Conservation (phyloP, 495 filamentous ascomycete species). For the Astrocystis sublimbata region DNA sequence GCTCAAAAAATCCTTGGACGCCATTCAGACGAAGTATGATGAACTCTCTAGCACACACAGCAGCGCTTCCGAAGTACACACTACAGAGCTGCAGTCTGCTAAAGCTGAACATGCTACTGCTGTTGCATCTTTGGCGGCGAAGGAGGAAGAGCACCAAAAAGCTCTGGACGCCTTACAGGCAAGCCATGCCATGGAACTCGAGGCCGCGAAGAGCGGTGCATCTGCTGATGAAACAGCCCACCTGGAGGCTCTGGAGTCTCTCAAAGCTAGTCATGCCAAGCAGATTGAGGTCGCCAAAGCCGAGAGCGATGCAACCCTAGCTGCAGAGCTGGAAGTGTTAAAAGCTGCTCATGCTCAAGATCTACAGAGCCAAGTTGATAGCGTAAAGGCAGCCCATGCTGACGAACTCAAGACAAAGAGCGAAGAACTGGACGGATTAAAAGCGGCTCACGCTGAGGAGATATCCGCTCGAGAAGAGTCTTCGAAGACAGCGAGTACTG, state of each 20-base stretch:
- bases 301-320: constrained; percentile 39
- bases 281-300: constrained; percentile 44
- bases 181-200: constrained; percentile 49
- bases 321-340: constrained; percentile 43
- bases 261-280: constrained; percentile 51
- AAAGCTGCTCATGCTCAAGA: constrained; percentile 42
- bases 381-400: constrained; percentile 41
- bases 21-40: constrained; percentile 31
- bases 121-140: constrained; percentile 39
- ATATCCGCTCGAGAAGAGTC: constrained; percentile 32
- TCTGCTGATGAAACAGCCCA: constrained; percentile 39
- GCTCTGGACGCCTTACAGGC: constrained; percentile 45
- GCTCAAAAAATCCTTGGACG: constrained; percentile 44
- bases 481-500: constrained; percentile 21
- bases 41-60: constrained; percentile 40
- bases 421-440: constrained; percentile 23
- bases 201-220: constrained; percentile 42
- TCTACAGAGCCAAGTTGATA: constrained; percentile 33
- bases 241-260: constrained; percentile 39
- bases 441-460: constrained; percentile 34
- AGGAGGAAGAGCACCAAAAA: constrained; percentile 45
- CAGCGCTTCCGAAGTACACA: constrained; percentile 37
- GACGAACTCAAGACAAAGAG: constrained; percentile 29
- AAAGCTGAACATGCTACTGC: constrained; percentile 39
- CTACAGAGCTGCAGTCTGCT: constrained; percentile 40